Conservation (phyloP, 345 rosid species). For the Lepidium sativum region DNA sequence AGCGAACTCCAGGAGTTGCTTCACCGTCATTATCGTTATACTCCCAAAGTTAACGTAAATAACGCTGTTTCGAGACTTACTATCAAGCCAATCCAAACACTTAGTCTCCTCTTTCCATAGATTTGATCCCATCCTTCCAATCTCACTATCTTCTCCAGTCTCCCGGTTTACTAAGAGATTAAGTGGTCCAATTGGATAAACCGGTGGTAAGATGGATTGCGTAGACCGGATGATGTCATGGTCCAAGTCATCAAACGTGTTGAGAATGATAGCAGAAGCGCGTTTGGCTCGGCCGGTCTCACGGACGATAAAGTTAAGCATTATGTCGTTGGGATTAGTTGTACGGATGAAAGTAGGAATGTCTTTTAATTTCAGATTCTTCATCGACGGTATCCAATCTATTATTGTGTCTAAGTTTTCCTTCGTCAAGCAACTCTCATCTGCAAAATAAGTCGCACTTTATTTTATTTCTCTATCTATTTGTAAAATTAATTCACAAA, state of each 20-base stretch:
- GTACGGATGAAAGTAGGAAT: conserved; percentile 30
- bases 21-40: neutral
- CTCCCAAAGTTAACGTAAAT: conserved; percentile 21
- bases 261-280: conserved; percentile 24
- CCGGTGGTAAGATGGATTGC: conserved; percentile 13
- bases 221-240: conserved; percentile 17
- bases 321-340: conserved; percentile 20
- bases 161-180: neutral
- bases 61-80: conserved; percentile 13
- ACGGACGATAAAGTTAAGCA: conserved; percentile 16
- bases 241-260: conserved; percentile 30
- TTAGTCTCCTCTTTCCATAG: conserved; percentile 25
- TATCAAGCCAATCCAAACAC: conserved; percentile 22
- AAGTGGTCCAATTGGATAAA: conserved; percentile 13
- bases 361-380: conserved; percentile 25
- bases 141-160: neutral
- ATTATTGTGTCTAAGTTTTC: conserved; percentile 26
- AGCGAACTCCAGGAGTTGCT: conserved; percentile 19
- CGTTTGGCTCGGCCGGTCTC: conserved; percentile 4
- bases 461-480: neutral
- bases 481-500: neutral
- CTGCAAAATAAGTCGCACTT: conserved; percentile 2
- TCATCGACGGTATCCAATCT: conserved; percentile 39
- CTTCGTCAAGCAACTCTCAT: conserved; percentile 23
- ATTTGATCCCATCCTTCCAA: neutral